Percentiles rank a stretch among this genome's conserved stretches.
Conservation (phyloP, 2,329 filamentous ascomycete genomes). For the Fusarium floridanum region DNA sequence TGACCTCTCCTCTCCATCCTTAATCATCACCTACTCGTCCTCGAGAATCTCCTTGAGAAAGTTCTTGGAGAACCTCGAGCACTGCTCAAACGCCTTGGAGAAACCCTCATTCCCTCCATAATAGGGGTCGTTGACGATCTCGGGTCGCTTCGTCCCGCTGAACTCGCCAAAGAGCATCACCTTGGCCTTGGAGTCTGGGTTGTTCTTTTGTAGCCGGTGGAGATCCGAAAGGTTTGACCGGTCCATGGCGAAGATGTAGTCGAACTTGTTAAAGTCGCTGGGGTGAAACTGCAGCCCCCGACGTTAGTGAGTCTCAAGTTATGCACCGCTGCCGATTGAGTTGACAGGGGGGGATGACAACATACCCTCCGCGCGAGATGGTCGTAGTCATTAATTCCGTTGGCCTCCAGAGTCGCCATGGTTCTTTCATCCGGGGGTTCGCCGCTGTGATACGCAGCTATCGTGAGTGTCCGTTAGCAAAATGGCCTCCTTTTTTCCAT, state of each 20-base stretch:
- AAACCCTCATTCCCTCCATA: slow-evolving; percentile 90
- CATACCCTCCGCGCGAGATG: slow-evolving; percentile 82
- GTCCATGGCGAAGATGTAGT: slow-evolving; percentile 98
- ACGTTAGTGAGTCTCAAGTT: slow-evolving; percentile 14
- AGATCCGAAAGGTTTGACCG: slow-evolving; percentile 81
- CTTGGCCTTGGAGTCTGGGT: slow-evolving; percentile 70
- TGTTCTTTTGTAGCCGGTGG: slow-evolving; percentile 69
- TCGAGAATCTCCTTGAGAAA: slow-evolving; percentile 73
- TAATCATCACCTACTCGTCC: slow-evolving; percentile 16
- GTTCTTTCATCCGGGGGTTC: slow-evolving; percentile 85
- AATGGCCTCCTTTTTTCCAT: not conserved
- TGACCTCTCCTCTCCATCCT: not conserved
- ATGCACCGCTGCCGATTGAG: not conserved
- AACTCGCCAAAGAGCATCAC: slow-evolving; percentile 88
- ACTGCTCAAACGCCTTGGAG: slow-evolving; percentile 87
- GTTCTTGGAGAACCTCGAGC: slow-evolving; percentile 79
- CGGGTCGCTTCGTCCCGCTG: slow-evolving; percentile 73
- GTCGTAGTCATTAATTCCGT: slow-evolving; percentile 82
- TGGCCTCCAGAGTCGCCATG: slow-evolving; percentile 78
- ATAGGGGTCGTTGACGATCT: slow-evolving; percentile 90
- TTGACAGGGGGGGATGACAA: slow-evolving; percentile 4
- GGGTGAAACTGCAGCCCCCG: slow-evolving; percentile 59
- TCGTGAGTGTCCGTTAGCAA: slow-evolving; percentile 15
- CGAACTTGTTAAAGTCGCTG: slow-evolving; percentile 85
- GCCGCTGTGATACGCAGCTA: slow-evolving; percentile 85